phyloP scores from a whole-genome alignment of 495 filamentous ascomycete species.

The Penicillium soppii region DNA sequence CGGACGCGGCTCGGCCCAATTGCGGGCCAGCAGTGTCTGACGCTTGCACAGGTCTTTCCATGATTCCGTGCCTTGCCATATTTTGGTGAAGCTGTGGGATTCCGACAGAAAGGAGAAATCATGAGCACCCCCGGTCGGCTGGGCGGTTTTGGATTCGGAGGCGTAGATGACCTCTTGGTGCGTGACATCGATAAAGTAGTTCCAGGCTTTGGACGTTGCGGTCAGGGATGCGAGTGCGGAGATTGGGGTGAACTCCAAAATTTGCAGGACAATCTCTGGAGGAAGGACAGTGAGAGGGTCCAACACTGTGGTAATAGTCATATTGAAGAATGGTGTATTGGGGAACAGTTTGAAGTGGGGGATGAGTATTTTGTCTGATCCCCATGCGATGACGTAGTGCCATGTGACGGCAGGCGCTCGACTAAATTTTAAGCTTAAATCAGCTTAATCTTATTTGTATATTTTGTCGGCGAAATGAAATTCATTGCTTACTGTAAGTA shows the following conservation, averaged over 20 bases:
- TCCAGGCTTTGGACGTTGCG: conserved; percentile 37
- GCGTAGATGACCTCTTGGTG: conserved; percentile 42
- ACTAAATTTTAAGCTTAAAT: not conserved
- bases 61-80: conserved; percentile 27
- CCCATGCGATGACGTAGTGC: conserved; percentile 10
- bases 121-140: conserved; percentile 17
- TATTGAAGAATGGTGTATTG: conserved; percentile 11
- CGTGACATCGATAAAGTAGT: conserved; percentile 40
- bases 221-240: conserved; percentile 35
- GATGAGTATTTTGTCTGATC: conserved; percentile 2
- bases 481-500: no score
- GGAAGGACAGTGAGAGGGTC: conserved; percentile 36
- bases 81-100: conserved; percentile 19
- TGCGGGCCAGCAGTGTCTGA: conserved; percentile 34
- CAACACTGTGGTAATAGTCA: conserved; percentile 9
- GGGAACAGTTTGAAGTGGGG: not conserved
- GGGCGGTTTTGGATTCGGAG: conserved; percentile 26
- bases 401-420: not conserved
- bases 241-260: conserved; percentile 35
- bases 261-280: conserved; percentile 37
- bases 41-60: conserved; percentile 42
- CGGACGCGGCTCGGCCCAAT: conserved; percentile 31
- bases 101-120: conserved; percentile 25
- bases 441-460: no score
- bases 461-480: no score